Base-by-base conservation (phyloP, 257 asterid species). In the Nicotiana tomentosiformis region DNA sequence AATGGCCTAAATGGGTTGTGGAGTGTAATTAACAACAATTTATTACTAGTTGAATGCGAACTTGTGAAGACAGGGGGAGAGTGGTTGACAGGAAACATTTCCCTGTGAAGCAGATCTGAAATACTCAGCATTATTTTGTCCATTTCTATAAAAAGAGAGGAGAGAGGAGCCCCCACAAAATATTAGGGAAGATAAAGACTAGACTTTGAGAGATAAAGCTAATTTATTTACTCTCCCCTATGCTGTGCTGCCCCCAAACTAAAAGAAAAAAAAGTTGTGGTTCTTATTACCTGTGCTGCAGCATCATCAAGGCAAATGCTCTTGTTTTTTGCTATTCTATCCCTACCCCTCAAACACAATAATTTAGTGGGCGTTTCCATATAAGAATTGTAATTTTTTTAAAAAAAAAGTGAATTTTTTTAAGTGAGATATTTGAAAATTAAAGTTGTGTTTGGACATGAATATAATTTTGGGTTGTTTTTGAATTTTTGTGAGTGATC, bases 181-280 rank as follows among this genome's bases (percentile, higher is more conserved):
- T 72, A 72, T 46, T 20, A 72, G 60, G 78, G 57, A 20, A 20
- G 78, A 72, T 72, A 46, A 14, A 72, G 79, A 72, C 79, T 46
- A 46, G 61, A 72, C 39, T 43, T 72, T 49, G 23, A 23, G 8
- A 23, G 10, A 49, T 23, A 49, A 72, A 74, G 32, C 7, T 74
- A 12, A 46, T 23, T 74, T 74, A 49, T 16, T 66, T 17, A 6
- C 60, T 11, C n/a, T 51, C 33, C 26, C 9, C 77, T 1, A 49
- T 49, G 23, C 39, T 70, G 51, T 43, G 51, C 58, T 53, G 58
- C 58, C 58, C 58, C 5, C 4, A 53, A 51, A 11, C 51, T 1
- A 43, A 43, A 43, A 2, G 51, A 43, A 49, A 20, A 17, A 6
- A 74, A 23, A 49, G 39, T 14, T 74, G 62, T 23, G 79, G 79